Evolutionary conservation across 495 filamentous ascomycete genomes (phyloP), one percentile per base, ranked within the genome.

Genomic region (Achaetomiella virescens): DNA sequence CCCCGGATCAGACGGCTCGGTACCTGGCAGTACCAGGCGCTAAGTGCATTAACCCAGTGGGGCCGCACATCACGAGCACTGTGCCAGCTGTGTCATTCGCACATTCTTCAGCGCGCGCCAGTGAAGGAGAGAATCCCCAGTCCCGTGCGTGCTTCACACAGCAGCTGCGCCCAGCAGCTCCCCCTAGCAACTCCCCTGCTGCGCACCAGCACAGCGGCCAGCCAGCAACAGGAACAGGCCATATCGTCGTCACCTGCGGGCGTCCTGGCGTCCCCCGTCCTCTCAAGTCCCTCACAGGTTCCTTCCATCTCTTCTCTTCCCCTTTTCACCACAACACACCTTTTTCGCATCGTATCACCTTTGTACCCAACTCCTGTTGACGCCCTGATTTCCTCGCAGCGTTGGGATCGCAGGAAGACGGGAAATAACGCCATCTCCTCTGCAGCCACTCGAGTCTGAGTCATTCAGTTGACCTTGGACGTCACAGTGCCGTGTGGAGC

Each of bases 401-500:
- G 27, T 41, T 24, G 24, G 21, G 15, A 24, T 37, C 42, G 40
- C 36, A 27, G 48, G 8, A 29, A 52, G 44, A 25, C 45, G 20
- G 22, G 47, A 44, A 40, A 3, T n/a, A 36, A 3, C 24, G 29
- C 52, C 31, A 27, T 54, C 11, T 4, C 27, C 31, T 41, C 57
- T 52, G 64, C 60, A 56, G 49, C 49, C 52, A 45, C 49, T 63
- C 64, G 56, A 57, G 58, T 69, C 68, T 68, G 68, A 71, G 68
- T 71, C 68, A 71, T 71, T 69, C 55, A 63, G 40, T 69, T 68
- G 68, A 66, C 58, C 59, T 69, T 64, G 66, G 66, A 69, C 68
- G 61, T 68, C 66, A 69, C 59, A 48, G 43, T 62, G 67, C 65
- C 56, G 59, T 61, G 66, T 62, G 57, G 62, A 62, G 58, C 47